Evolutionary conservation across 2,329 filamentous ascomycete genomes (phyloP), one percentile per base, ranked within the genome.

Genomic region (Sporothrix pseudoabietina): DNA sequence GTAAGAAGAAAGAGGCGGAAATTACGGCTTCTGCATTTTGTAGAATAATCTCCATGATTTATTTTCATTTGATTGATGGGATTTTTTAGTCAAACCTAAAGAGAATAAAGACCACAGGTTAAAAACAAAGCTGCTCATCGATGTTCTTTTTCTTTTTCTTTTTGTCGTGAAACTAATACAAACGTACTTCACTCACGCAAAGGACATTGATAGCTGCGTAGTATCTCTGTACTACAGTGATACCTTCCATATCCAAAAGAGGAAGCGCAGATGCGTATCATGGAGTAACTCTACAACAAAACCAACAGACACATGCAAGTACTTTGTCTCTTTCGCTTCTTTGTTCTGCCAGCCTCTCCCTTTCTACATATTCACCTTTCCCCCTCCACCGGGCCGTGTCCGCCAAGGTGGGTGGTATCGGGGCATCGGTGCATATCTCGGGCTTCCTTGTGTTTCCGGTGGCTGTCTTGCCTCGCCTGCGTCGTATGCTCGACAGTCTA

Each of bases 341-440:
- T 9, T 54, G 19, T 54, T 54, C 19, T 9, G 3, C 22, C 52
- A 54, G 9, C 22, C n/a, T 54, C 52, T 54, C n/a, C 52, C 19
- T 54, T 63, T 22, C 52, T 1, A 55, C 26, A 26, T 26, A 26
- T 26, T 2, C 26, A 26, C 26, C 26, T 26, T 26, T 26, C 22
- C 19, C 41, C 26, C 32, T 41, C 59, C 59, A 41, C 63, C 63
- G 63, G 63, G 63, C 63, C 63, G 63, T 35, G 14, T 49, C 63
- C 41, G 26, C 44, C n/a, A 52, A 12, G 63, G 63, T 68, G 63
- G 44, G 41, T 68, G 41, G 63, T n/a, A 68, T 68, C 39, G 61
- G 19, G 12, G 12, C 47, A 16, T 52, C 47, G 14, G 47, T 14
- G 59, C 4, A n/a, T 12, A 26, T 65, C 57, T 61, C 57, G 57